These are phyloP conservation scores for Boletus vinaceobasis DNA, from an alignment of 768 basidiomycete species.

Conservation along the genomic window DNA sequence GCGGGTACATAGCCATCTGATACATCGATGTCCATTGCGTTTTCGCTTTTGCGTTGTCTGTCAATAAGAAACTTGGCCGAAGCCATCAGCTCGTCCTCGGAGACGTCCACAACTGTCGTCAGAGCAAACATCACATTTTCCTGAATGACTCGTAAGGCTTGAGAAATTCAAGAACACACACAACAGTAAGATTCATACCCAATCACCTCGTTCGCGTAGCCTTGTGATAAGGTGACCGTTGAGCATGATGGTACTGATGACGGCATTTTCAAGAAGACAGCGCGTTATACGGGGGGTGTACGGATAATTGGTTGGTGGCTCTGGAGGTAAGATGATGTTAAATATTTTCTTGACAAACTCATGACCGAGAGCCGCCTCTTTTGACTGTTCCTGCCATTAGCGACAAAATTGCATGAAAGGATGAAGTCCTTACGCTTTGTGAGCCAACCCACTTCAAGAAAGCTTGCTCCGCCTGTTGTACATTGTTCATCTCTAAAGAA, in stretches of 20 bases:
- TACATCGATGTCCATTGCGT: slow-evolving; percentile 38
- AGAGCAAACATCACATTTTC: slow-evolving; percentile 50
- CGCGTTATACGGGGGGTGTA: slow-evolving; percentile 58
- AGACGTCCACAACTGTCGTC: slow-evolving; percentile 54
- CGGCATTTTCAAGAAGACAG: slow-evolving; percentile 53
- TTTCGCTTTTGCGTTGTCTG: slow-evolving; percentile 30
- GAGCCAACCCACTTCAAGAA: slow-evolving; percentile 62
- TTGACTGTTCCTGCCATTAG: slow-evolving; percentile 15
- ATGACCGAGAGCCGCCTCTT: slow-evolving; percentile 32
- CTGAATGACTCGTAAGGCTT: slow-evolving; percentile 9
- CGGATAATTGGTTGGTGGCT: slow-evolving; percentile 32
- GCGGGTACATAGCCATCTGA: slow-evolving; percentile 29
- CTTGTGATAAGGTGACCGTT: slow-evolving; percentile 53
- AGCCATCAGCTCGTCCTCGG: slow-evolving; percentile 61
- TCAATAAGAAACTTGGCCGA: slow-evolving; percentile 45
- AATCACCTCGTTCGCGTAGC: slow-evolving; percentile 57
- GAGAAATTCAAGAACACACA: neutral
- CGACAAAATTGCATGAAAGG: neutral
- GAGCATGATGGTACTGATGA: slow-evolving; percentile 62
- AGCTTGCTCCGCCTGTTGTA: slow-evolving; percentile 51
- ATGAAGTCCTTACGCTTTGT: slow-evolving; percentile 23
- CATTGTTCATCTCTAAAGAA: slow-evolving; percentile 41
- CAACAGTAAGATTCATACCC: slow-evolving; percentile 44
- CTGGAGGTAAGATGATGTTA: slow-evolving; percentile 44
- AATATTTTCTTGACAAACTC: slow-evolving; percentile 61